A percentile compares a stretch with the other conserved stretches of the same genome.
Evolutionary conservation across 495 filamentous ascomycete species (phyloP).

Genomic region (Xylaria curta): DNA sequence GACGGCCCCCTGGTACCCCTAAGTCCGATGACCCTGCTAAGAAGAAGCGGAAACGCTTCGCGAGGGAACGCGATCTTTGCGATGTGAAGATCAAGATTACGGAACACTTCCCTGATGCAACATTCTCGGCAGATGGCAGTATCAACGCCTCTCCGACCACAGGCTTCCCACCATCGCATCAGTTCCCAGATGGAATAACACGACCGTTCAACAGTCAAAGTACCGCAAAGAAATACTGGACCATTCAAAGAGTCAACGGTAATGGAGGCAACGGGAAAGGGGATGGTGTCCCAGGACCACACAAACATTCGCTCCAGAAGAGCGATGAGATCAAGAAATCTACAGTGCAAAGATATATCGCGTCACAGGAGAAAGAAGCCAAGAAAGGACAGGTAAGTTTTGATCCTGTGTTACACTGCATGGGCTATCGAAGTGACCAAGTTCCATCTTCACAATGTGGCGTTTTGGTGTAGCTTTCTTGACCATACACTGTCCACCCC

Average conservation of each 20-base stretch:
- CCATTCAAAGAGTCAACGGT: constrained; percentile 78
- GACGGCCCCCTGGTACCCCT: constrained; percentile 80
- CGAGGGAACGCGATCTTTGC: constrained; percentile 78
- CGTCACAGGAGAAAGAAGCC: constrained; percentile 71
- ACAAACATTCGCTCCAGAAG: constrained; percentile 78
- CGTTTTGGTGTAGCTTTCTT: background rate
- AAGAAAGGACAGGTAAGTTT: constrained; percentile 69
- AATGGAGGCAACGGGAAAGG: constrained; percentile 77
- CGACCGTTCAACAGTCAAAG: constrained; percentile 29
- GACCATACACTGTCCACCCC: background rate
- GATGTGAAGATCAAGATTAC: constrained; percentile 95
- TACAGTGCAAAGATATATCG: constrained; percentile 70
- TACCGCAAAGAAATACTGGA: constrained; percentile 66
- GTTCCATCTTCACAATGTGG: background rate
- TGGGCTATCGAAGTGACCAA: constrained; percentile 9
- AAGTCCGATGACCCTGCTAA: constrained; percentile 87
- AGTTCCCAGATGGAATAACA: constrained; percentile 31
- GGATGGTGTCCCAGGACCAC: constrained; percentile 67
- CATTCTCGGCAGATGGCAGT: constrained; percentile 39
- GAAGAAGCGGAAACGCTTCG: constrained; percentile 85
- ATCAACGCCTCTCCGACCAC: constrained; percentile 32
- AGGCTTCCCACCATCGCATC: constrained; percentile 30
- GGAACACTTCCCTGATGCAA: constrained; percentile 73
- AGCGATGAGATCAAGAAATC: constrained; percentile 89
- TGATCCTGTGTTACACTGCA: constrained; percentile 29